Evolutionary conservation across 805 yeast genomes (phyloP).

Genomic region (Candida railenensis): DNA sequence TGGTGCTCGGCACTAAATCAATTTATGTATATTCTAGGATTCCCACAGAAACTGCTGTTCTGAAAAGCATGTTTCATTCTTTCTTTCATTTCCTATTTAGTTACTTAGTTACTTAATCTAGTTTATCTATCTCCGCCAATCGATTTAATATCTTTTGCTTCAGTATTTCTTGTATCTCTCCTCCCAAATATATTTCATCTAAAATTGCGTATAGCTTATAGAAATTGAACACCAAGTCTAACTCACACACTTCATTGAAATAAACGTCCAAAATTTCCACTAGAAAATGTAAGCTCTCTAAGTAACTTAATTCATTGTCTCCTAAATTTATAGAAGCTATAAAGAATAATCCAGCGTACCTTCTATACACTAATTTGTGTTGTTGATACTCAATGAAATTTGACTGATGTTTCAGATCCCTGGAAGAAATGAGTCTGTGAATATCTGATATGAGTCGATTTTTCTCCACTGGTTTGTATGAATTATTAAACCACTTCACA

Average conservation of each 20-base stretch:
- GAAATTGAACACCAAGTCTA: conserved; percentile 90
- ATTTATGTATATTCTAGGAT: too few species aligned
- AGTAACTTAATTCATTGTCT: conserved; percentile 79
- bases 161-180: conserved; percentile 86
- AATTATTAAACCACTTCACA: conserved; percentile 66
- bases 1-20: too few species aligned
- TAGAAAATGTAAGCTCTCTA: conserved; percentile 82
- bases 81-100: neutral
- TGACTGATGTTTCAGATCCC: conserved; percentile 82
- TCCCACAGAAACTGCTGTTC: too few species aligned
- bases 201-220: conserved; percentile 77
- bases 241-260: conserved; percentile 89
- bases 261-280: conserved; percentile 86
- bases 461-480: conserved; percentile 28
- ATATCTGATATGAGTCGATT: conserved; percentile 54
- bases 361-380: conserved; percentile 72
- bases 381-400: conserved; percentile 67
- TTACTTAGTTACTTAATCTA: conserved; percentile 41
- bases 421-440: conserved; percentile 73
- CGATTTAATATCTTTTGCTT: conserved; percentile 65
- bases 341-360: conserved; percentile 91
- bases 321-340: conserved; percentile 75
- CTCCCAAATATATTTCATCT: conserved; percentile 87
- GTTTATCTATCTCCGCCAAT: conserved; percentile 59
- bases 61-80: too few species aligned